Percentiles rank a stretch among this genome's conserved stretches.
These are phyloP conservation scores for Quercus glauca DNA, from an alignment of 306 rosid genomes.

Conservation along the genomic window DNA sequence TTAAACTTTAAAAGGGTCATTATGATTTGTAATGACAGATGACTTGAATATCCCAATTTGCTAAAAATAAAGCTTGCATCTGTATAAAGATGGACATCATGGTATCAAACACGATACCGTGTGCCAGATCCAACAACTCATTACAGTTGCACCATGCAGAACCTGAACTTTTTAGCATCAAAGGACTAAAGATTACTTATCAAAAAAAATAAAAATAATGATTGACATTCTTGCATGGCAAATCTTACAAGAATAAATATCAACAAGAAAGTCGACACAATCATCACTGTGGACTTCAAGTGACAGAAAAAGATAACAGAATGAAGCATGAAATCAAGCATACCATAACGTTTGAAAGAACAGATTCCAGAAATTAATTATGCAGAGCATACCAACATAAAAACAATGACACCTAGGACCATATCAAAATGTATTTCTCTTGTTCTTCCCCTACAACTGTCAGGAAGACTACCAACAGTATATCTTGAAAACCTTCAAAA, in stretches of 20 bases:
- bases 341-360: background rate
- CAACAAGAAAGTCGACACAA: background rate
- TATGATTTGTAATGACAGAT: too few relatives aligned
- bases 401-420: background rate
- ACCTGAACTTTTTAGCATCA: too few relatives aligned
- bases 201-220: too few relatives aligned
- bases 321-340: background rate
- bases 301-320: background rate
- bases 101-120: too few relatives aligned
- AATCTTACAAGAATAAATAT: background rate
- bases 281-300: background rate
- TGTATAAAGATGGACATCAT: too few relatives aligned
- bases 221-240: background rate
- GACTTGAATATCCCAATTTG: too few relatives aligned
- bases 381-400: background rate
- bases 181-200: too few relatives aligned
- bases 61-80: too few relatives aligned
- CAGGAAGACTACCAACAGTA: constrained; percentile 17
- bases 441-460: background rate
- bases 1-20: too few relatives aligned
- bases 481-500: constrained; percentile 35
- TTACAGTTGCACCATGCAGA: too few relatives aligned
- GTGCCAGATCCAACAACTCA: too few relatives aligned
- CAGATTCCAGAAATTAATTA: background rate
- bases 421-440: background rate